phyloP scores from a whole-genome alignment of 2,329 filamentous ascomycete species.

The Diaporthe sp. region DNA sequence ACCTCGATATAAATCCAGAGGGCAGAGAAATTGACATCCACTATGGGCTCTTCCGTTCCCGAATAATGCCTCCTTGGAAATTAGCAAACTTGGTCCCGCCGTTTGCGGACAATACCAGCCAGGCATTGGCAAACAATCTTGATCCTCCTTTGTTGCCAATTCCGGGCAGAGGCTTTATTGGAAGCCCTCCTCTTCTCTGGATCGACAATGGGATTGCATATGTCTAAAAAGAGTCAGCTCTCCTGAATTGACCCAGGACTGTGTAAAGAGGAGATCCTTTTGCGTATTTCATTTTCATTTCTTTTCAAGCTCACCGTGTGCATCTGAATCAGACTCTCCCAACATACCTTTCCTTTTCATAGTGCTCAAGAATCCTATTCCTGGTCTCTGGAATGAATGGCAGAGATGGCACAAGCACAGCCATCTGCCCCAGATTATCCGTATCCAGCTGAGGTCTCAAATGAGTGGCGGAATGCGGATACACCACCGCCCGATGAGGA shows the following conservation, averaged over 20 bases:
- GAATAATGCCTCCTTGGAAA: neutral
- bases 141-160: slow-evolving; percentile 17
- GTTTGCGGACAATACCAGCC: neutral
- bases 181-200: neutral
- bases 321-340: neutral
- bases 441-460: neutral
- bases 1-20: neutral
- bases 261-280: neutral
- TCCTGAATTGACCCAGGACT: neutral
- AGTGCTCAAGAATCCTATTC: neutral
- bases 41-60: neutral
- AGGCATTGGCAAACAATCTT: neutral
- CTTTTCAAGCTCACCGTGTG: neutral
- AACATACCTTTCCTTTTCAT: too few species aligned
- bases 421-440: neutral
- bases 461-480: neutral
- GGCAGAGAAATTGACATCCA: neutral
- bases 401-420: slow-evolving; percentile 1
- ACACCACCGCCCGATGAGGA: neutral
- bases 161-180: slow-evolving; percentile 15
- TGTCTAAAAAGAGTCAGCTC: neutral
- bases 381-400: neutral
- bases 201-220: neutral
- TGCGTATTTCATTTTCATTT: neutral
- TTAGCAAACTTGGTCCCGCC: neutral